Evolutionary conservation across 1,284 basidiomycete species (phyloP), one percentile per base, ranked within the genome.

Genomic region (Cryptococcus sp.): DNA sequence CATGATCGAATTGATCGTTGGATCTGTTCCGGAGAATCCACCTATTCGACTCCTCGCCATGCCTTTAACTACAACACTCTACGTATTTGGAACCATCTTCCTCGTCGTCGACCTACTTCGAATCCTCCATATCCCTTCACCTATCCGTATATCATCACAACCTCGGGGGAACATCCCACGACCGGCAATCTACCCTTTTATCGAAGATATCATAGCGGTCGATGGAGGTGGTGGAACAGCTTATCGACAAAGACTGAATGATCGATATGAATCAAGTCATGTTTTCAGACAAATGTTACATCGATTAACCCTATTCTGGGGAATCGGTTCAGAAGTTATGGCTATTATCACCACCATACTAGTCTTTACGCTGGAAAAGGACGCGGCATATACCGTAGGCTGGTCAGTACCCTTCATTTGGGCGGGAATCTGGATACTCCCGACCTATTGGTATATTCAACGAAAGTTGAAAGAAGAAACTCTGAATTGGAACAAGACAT

Each of bases 381-480:
- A 55, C 14, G 48, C 53, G 23, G 53, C 53, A 14, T 55, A 49
- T 37, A 48, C 50, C n/a, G 53, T 55, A 6, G 53, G 53, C 2
- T 55, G 53, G 53, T 45, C n/a, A 6, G 41, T 55, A 23, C 53
- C 53, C 8, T 43, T 55, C 23, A n/a, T 55, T 23, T 55, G 53
- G 53, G 53, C 53, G 1, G 53, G 48, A 5, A 23, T 55, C 3
- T 55, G 53, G 53, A 41, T 42, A 5, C 3, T 36, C 4, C 15
- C 31, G 34, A 55, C 53, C 37, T 37, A 41, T 10, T 13, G 47
- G 35, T 55, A 50, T 23, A 48, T 55, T 8, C 46, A 35, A 33
- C n/a, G 38, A 42, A 8, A 49, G 53, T 37, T 55, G 31, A n/a
- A 10, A 10, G n/a, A 41, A n/a, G 38, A 41, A n/a, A 41, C 23